Evolutionary conservation across 2,329 filamentous ascomycete species (phyloP), one percentile per base, ranked within the genome.

Genomic region (Claviceps sp.): DNA sequence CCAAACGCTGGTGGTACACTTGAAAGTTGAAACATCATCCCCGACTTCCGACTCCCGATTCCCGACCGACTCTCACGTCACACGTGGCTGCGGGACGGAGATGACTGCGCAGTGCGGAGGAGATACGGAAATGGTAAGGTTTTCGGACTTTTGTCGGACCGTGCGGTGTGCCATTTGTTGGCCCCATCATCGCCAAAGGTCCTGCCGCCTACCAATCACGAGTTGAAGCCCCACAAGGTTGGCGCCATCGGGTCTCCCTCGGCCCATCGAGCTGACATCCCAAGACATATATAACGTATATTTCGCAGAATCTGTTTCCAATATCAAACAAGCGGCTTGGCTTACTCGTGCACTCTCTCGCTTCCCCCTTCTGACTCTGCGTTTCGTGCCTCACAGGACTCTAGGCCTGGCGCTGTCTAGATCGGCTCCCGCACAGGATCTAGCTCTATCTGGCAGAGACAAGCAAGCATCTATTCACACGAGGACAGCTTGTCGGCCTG

Each of bases 1-100:
- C 16, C 42, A 16, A 50, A 18, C 16, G 37, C 48, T 50, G 48
- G 52, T 48, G 47, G 13, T 16, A 14, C 18, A 37, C 18, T 45
- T 50, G 52, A 53, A 50, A 22, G 20, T 22, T 22, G 22, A 22
- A 22, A 50, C 48, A 47, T 34, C 43, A 24, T 47, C 5, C 38
- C 38, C 38, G 24, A 26, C 24, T 26, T 5, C 16, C 37, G 37
- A 22, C 3, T 22, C 22, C 22, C 26, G 26, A 30, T 2, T 30
- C 8, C 8, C 30, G 30, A 30, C 9, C 30, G 30, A 11, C 14
- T 41, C 38, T 13, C 38, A 41, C 38, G 14, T 41, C 38, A 4
- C 38, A 41, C 38, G 14, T 41, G 38, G 38, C 16, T 41, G 38
- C 38, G 38, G 38, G 7, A 18, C 16, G 38, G 16, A 18, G 6